phyloP scores from a whole-genome alignment of 2,329 filamentous ascomycete species.

The Berkeleyomyces rouxiae region DNA sequence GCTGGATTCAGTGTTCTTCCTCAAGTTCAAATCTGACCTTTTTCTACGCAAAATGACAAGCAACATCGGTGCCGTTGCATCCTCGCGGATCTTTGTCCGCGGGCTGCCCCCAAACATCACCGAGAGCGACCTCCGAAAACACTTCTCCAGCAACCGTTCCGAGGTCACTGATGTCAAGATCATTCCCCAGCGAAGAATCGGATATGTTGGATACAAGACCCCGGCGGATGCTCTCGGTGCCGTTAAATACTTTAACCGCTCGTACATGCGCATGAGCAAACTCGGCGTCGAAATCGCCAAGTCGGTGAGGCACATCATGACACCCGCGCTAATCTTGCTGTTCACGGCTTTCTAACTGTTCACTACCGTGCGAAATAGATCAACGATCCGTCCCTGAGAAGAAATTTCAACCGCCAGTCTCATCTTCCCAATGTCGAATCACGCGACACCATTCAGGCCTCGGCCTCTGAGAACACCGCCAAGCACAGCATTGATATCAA shows the following conservation, averaged over 20 bases:
- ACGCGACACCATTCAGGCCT: not conserved
- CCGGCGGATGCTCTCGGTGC: constrained; percentile 65
- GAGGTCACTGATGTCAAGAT: constrained; percentile 84
- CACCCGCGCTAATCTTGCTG: not conserved
- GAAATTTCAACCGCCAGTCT: constrained; percentile 1
- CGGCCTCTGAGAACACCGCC: constrained; percentile 7
- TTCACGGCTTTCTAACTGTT: not conserved
- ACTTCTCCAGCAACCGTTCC: constrained; percentile 60
- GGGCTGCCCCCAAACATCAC: constrained; percentile 71
- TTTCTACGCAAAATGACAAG: not conserved
- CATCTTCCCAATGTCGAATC: not conserved
- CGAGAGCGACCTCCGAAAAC: constrained; percentile 71
- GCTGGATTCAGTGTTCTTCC: no score
- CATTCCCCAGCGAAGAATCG: constrained; percentile 76
- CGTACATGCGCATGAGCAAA: constrained; percentile 91
- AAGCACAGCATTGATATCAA: constrained; percentile 28
- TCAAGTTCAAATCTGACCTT: not conserved
- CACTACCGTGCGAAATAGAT: constrained; percentile 6
- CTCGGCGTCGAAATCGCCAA: constrained; percentile 77
- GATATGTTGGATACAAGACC: constrained; percentile 85
- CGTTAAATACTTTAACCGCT: constrained; percentile 87
- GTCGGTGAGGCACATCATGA: constrained; percentile 38
- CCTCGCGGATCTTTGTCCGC: constrained; percentile 63
- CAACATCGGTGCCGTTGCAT: constrained; percentile 26
- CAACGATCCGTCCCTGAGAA: constrained; percentile 13